A percentile compares a stretch with the other conserved stretches of the same genome.
These are phyloP conservation scores for Talaromyces sp. DNA, from an alignment of 2,329 filamentous ascomycete species.

Conservation along the genomic window DNA sequence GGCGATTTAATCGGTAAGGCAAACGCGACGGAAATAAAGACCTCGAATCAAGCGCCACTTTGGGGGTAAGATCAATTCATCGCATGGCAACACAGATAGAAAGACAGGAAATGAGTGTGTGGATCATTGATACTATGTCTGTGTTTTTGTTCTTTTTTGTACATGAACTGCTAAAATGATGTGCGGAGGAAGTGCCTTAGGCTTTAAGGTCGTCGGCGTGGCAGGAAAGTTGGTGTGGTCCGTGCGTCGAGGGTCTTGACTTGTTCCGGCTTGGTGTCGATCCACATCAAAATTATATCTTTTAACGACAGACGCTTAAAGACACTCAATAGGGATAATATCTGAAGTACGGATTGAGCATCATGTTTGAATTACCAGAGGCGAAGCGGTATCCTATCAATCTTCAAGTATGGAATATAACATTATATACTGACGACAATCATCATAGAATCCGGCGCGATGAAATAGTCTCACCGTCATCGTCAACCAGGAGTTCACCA, in stretches of 20 bases:
- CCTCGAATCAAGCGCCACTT: background rate
- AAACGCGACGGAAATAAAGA: background rate
- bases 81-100: background rate
- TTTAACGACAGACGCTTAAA: background rate
- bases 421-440: background rate
- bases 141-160: background rate
- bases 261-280: background rate
- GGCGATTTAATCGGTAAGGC: background rate
- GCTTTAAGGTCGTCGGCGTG: background rate
- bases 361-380: constrained; percentile 39
- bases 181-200: background rate
- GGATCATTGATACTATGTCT: background rate
- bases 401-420: no score
- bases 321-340: background rate
- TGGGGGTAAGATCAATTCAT: background rate
- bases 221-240: background rate
- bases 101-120: background rate
- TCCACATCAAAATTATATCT: constrained; percentile 5
- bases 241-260: constrained; percentile 4
- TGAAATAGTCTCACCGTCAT: constrained; percentile 34
- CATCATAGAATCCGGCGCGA: constrained; percentile 37
- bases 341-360: background rate
- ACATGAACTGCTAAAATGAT: background rate
- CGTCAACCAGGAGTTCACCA: constrained; percentile 34
- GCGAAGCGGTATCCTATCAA: constrained; percentile 36